Evolutionary conservation across 208 protist genomes (phyloP).

Genomic region (Dictyostelium gargantuum): DNA sequence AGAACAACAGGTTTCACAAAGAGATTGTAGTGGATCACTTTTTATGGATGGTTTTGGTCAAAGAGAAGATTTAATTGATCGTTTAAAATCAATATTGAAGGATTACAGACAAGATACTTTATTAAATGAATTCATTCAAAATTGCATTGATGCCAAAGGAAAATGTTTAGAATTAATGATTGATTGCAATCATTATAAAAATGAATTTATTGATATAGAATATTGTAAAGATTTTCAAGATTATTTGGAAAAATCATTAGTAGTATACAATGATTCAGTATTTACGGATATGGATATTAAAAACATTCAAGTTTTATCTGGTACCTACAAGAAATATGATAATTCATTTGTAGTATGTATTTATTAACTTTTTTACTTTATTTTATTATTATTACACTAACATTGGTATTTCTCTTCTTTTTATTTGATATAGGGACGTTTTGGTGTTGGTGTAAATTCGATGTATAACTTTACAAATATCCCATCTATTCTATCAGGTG

Average conservation of each 20-base stretch:
- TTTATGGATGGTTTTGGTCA: neutral
- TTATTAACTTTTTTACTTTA: too few species aligned
- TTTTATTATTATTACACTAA: too few species aligned
- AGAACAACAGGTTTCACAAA: neutral
- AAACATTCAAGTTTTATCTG: neutral
- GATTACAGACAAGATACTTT: neutral
- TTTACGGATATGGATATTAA: conserved; percentile 11
- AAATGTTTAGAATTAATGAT: neutral
- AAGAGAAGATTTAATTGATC: neutral
- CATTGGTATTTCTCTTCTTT: too few species aligned
- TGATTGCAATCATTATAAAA: neutral
- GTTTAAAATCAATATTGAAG: neutral
- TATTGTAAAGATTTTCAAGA: neutral
- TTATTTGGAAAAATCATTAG: neutral
- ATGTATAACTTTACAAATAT: conserved; percentile 5
- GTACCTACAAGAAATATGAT: neutral
- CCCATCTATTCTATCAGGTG: neutral
- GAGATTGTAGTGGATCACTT: neutral
- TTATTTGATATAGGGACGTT: too few species aligned
- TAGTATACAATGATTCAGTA: neutral
- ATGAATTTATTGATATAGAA: neutral
- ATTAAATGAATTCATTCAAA: neutral
- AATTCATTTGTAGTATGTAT: neutral
- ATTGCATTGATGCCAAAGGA: too few species aligned
- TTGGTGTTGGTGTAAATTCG: conserved; percentile 41